phyloP scores from a whole-genome alignment of 192 early-diverging fungal genomes.

The Coemansia sp. region DNA sequence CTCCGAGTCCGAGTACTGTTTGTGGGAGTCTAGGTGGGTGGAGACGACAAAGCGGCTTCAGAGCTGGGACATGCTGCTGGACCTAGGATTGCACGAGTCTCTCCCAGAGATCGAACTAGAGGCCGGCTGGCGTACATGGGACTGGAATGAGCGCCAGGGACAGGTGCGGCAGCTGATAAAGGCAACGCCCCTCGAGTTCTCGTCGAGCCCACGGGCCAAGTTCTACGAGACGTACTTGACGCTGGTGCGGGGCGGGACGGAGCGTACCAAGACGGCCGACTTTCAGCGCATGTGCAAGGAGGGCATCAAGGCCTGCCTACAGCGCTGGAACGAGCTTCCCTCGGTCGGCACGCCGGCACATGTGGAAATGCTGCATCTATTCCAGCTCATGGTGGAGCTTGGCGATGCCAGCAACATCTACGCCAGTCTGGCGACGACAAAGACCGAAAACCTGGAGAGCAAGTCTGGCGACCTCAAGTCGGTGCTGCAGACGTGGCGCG shows the following conservation, averaged over 20 bases:
- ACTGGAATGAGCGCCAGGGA: constrained; percentile 76
- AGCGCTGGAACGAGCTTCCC: constrained; percentile 89
- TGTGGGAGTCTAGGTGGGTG: constrained; percentile 99
- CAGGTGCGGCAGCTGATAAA: constrained; percentile 61
- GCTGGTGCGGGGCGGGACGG: constrained; percentile 59
- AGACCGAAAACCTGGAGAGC: constrained; percentile 73
- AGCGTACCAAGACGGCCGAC: constrained; percentile 53
- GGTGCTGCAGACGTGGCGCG: constrained; percentile 90
- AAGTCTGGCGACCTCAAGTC: constrained; percentile 87
- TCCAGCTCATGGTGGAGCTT: constrained; percentile 96
- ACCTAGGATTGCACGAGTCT: constrained; percentile 85
- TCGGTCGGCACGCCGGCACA: constrained; percentile 80
- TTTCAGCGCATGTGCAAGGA: constrained; percentile 82
- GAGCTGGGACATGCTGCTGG: constrained; percentile 95
- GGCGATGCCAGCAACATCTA: constrained; percentile 89
- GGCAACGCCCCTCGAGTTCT: constrained; percentile 60
- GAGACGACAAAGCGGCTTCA: constrained; percentile 83
- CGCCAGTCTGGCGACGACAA: constrained; percentile 70
- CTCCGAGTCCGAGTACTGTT: constrained; percentile 88
- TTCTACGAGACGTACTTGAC: constrained; percentile 85
- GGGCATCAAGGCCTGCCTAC: constrained; percentile 77
- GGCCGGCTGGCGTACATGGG: constrained; percentile 89
- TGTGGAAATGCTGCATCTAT: constrained; percentile 78
- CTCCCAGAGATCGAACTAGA: constrained; percentile 84
- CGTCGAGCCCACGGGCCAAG: constrained; percentile 59